phyloP scores from a whole-genome alignment of 2,329 filamentous ascomycete genomes.

The Fusarium hostae region DNA sequence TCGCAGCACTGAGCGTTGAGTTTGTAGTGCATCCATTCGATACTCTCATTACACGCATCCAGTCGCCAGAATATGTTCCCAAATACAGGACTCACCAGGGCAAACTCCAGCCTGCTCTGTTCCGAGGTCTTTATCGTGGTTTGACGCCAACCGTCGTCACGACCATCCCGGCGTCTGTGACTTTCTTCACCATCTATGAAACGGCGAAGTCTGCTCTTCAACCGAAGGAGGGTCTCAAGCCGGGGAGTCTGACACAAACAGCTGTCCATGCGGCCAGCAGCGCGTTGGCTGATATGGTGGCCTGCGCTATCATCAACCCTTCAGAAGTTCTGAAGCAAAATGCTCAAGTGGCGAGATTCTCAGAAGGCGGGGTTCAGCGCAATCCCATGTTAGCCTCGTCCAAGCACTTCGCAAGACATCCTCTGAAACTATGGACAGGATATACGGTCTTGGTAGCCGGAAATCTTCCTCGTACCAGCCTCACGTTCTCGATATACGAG shows the following conservation, averaged over 20 bases:
- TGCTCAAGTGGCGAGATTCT: slow-evolving; percentile 21
- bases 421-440: slow-evolving; percentile 25
- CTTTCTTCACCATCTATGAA: slow-evolving; percentile 30
- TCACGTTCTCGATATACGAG: slow-evolving; percentile 29
- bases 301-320: slow-evolving; percentile 32
- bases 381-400: slow-evolving; percentile 11
- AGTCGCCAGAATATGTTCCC: slow-evolving; percentile 21
- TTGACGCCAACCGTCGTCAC: slow-evolving; percentile 20
- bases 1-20: slow-evolving; percentile 20
- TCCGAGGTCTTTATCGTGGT: slow-evolving; percentile 21
- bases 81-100: slow-evolving; percentile 11
- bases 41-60: slow-evolving; percentile 26
- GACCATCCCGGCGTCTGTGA: slow-evolving; percentile 25
- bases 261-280: slow-evolving; percentile 24
- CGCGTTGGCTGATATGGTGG: slow-evolving; percentile 25
- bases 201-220: slow-evolving; percentile 9
- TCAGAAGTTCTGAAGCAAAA: slow-evolving; percentile 31
- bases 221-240: not conserved
- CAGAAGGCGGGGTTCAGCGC: not conserved
- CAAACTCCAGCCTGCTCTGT: slow-evolving; percentile 6
- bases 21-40: slow-evolving; percentile 33
- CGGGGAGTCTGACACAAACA: not conserved
- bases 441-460: slow-evolving; percentile 27
- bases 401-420: slow-evolving; percentile 20
- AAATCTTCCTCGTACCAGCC: slow-evolving; percentile 25